Conservation (phyloP, 768 basidiomycete genomes). For the Russula emetica region DNA sequence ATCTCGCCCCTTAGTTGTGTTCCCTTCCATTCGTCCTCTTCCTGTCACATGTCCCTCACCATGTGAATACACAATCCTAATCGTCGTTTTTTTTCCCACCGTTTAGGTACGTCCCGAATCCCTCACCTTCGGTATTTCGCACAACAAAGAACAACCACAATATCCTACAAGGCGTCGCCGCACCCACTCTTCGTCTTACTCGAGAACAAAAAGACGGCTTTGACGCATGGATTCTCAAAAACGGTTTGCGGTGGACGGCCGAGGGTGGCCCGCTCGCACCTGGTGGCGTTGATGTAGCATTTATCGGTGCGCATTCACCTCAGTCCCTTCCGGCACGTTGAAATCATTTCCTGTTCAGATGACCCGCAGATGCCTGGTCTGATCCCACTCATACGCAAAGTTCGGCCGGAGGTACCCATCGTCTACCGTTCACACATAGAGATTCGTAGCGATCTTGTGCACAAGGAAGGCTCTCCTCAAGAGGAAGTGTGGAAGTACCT, state of each 20-base stretch:
- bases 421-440: slow-evolving; percentile 95
- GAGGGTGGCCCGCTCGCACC: slow-evolving; percentile 79
- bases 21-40: neutral
- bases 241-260: slow-evolving; percentile 83
- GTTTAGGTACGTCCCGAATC: slow-evolving; percentile 80
- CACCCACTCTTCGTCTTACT: slow-evolving; percentile 70
- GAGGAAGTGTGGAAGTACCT: slow-evolving; percentile 93
- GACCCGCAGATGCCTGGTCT: slow-evolving; percentile 94
- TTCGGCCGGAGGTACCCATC: slow-evolving; percentile 80
- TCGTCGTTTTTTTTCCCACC: slow-evolving; percentile 20
- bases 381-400: slow-evolving; percentile 86
- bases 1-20: slow-evolving; percentile 1
- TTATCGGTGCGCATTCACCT: slow-evolving; percentile 57
- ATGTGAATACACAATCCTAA: slow-evolving; percentile 7
- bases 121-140: slow-evolving; percentile 84
- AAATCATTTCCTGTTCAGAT: slow-evolving; percentile 40
- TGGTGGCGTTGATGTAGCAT: slow-evolving; percentile 82
- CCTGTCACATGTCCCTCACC: slow-evolving; percentile 3
- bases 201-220: slow-evolving; percentile 75
- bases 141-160: slow-evolving; percentile 96
- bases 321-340: neutral
- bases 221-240: slow-evolving; percentile 85
- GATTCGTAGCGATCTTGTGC: slow-evolving; percentile 76
- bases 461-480: slow-evolving; percentile 76
- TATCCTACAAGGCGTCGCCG: slow-evolving; percentile 88